Base-by-base conservation (phyloP, 306 rosid species). In the Pyrus communis region DNA sequence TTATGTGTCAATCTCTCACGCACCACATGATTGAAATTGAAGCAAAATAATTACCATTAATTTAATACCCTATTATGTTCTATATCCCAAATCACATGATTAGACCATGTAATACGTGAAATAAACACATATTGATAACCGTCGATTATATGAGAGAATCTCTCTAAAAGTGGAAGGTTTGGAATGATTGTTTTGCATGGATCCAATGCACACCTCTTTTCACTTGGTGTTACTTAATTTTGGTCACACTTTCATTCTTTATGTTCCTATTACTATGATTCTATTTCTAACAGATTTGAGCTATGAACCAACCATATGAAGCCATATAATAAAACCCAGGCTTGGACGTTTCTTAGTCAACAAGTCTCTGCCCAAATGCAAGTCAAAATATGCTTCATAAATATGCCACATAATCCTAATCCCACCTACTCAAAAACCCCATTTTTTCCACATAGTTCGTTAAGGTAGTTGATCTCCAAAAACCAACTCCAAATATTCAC, bases 391-490 rank as follows among this genome's bases (percentile, higher is more conserved):
- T 75, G 71, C 66, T 75, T 40, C 81, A 55, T 18, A 49, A 9
- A 73, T 11, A n/a, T 18, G 60, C 72, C 79, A 69, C 64, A 55
- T 68, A 69, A 90, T 64, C 73, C 81, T 58, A 80, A 67, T 75
- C 61, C 27, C 69, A 76, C 81, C 85, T 27, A 79, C 78, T 73
- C 19, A 55, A 74, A 69, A 65, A 64, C 78, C 76, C 74, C 62
- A 54, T 62, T 81, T 78, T 78, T 49, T 17, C 21, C 38, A 69
- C 76, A 19, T 14, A 62, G 77, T 87, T 80, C 59, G 90, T 85
- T 85, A 79, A 18, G 81, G 93, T 91, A 78, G 97, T 84, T 95
- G 85, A 95, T 75, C 97, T 87, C 82, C 92, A 76, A 79, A 49
- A 86, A 92, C 90, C 96, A 80, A 90, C 86, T 80, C 57, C 79